Percentiles rank a stretch among this genome's conserved stretches.
Evolutionary conservation across 805 yeast species (phyloP).

Genomic region (Debaryomyces hansenii): DNA sequence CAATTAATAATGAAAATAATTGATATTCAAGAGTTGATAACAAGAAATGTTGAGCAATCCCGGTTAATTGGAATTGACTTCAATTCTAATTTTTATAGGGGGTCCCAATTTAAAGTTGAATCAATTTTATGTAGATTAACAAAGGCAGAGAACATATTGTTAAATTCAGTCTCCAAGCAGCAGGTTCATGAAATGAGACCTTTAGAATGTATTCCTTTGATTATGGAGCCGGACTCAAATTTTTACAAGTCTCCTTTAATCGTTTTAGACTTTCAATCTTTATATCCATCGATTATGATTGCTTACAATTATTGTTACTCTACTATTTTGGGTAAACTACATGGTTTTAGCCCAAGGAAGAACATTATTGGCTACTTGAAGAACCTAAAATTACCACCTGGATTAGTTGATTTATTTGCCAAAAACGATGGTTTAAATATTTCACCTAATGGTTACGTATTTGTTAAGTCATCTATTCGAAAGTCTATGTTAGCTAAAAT

Average conservation of each 20-base stretch:
- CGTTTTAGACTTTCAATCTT: constrained; percentile 89
- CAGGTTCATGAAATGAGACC: constrained; percentile 86
- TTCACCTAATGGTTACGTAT: constrained; percentile 88
- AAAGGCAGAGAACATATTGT: constrained; percentile 69
- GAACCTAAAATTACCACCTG: constrained; percentile 46
- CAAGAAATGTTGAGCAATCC: constrained; percentile 78
- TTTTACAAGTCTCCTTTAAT: constrained; percentile 86
- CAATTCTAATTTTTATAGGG: constrained; percentile 81
- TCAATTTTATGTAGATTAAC: constrained; percentile 74
- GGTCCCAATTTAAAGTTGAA: constrained; percentile 94
- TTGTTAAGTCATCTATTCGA: constrained; percentile 63
- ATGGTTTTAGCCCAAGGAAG: constrained; percentile 47
- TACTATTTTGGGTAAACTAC: constrained; percentile 63
- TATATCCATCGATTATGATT: constrained; percentile 89
- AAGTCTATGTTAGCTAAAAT: constrained; percentile 77
- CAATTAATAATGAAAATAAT: constrained; percentile 49
- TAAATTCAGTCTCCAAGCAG: constrained; percentile 75
- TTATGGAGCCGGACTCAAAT: constrained; percentile 87
- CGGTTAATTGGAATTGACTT: constrained; percentile 88
- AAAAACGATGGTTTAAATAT: constrained; percentile 54
- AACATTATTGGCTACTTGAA: constrained; percentile 59
- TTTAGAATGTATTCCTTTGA: constrained; percentile 82
- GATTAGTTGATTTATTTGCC: constrained; percentile 51
- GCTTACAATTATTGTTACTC: constrained; percentile 90
- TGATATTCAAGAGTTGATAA: constrained; percentile 62